Evolutionary conservation across 2,329 filamentous ascomycete species (phyloP).

Genomic region (Meredithiella fracta): DNA sequence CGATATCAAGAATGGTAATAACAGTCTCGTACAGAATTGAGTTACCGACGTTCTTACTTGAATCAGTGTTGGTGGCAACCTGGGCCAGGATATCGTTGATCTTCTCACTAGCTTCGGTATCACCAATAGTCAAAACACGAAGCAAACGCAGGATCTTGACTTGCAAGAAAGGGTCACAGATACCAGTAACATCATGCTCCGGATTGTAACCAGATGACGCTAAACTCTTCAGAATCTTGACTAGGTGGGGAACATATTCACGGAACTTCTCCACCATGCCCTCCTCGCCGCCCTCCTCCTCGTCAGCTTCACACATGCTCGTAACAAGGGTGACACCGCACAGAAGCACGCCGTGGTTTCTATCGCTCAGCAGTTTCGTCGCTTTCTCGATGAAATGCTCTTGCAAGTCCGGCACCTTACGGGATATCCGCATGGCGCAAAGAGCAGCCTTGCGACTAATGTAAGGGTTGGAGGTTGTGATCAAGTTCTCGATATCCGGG

Average conservation of each 20-base stretch:
- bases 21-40: constrained; percentile 96
- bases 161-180: constrained; percentile 93
- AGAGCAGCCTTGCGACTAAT: constrained; percentile 91
- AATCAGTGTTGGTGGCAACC: constrained; percentile 95
- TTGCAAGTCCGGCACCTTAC: constrained; percentile 91
- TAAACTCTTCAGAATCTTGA: constrained; percentile 79
- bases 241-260: constrained; percentile 65
- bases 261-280: constrained; percentile 84
- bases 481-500: constrained; percentile 79
- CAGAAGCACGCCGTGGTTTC: constrained; percentile 88
- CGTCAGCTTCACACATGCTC: constrained; percentile 87
- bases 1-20: constrained; percentile 91
- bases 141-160: constrained; percentile 86
- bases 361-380: constrained; percentile 69
- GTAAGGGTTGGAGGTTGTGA: constrained; percentile 93
- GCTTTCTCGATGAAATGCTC: constrained; percentile 96
- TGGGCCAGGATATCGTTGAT: constrained; percentile 98
- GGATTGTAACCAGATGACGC: constrained; percentile 93
- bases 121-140: constrained; percentile 71
- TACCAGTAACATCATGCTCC: constrained; percentile 94
- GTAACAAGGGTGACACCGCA: constrained; percentile 83
- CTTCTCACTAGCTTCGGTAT: constrained; percentile 77
- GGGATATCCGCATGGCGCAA: constrained; percentile 98
- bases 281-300: constrained; percentile 78
- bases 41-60: constrained; percentile 96